Evolutionary conservation across 2,329 filamentous ascomycete species (phyloP), one percentile per base, ranked within the genome.

Genomic region (Pestalotiopsis sp.): DNA sequence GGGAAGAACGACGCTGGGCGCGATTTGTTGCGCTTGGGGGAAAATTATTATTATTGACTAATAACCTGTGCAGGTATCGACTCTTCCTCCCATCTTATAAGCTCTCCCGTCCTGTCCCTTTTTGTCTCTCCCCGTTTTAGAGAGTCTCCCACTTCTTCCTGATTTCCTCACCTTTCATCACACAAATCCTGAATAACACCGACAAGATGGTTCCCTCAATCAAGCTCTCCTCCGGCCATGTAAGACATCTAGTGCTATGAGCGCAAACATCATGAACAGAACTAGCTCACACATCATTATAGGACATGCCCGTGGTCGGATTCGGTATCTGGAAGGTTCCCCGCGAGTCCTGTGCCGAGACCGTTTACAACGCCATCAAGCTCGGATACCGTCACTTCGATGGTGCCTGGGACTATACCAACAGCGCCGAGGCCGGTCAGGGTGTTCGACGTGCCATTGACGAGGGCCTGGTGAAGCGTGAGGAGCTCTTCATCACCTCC

Each of bases 401-500:
- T 73, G 81, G 83, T 69, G 85, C 85, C 4, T 86, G 84, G 77
- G 84, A 85, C 76, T 92, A 92, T 75, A 83, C 84, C 67, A 93
- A 91, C 68, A 91, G 92, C 77, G 84, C 84, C 67, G 89, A 91
- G 66, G 90, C 92, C 0, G 92, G 90, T 13, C 80, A 85, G 71
- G 91, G 88, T 23, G 88, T 93, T 75, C 87, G 84, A 72, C 86
- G 80, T 57, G 86, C 85, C 61, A 86, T 87, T 73, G 76, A 77
- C 7, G 84, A 90, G 70, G 87, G 87, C 39, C 85, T 90, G 61
- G 84, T 93, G 12, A 89, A 90, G 69, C 85, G 90, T 61, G 82
- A 88, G 58, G 84, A 92, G 68, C 81, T 92, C 70, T 92, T 92
- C 79, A 83, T 92, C 72, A 90, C 88, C 1, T 90, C 88, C 12